Base-by-base conservation (phyloP, 2,329 filamentous ascomycete genomes). In the Aspergillus fructus region DNA sequence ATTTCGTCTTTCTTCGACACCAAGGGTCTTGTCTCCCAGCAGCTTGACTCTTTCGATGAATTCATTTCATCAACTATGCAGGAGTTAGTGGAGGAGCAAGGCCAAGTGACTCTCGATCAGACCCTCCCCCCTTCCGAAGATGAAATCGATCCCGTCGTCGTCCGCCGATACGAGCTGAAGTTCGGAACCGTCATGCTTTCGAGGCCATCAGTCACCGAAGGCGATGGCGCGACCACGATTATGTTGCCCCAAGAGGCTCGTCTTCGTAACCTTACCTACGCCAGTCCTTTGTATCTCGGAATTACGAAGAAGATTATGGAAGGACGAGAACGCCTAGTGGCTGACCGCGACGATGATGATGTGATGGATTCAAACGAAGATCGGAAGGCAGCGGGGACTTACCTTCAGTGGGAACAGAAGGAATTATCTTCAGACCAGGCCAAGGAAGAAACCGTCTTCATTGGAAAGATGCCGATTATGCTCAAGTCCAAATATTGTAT, bases 41-140 rank as follows among this genome's bases (percentile, higher is more conserved):
- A 99, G 80, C 88, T 97, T 62, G 93, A 97, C 74, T 99, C 96
- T 0, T 99, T 96, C 78, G 92, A 99, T 77, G 93, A 97, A 73
- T 99, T 99, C 70, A 93, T 94, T 56, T 88, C 89, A 59, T 92
- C 90, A 21, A 97, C 93, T 0, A 93, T 99, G 77, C 93, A 97
- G 71, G 91, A 96, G 68, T 86, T 99, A 59, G 89, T 99, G 59
- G 88, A 92, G 68, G 94, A 97, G 75, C 93, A 96, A 73, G 91
- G 90, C 41, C 86, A 89, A 64, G 88, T 97, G 60, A 92, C 90
- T n/a, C 85, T 99, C 63, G 94, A 99, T 71, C 91, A 97, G 74
- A 93, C 92, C 60, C 89, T 93, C 62, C 89, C 92, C 4, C 87
- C 89, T 33, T 84, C 85, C 58, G 83, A 86, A 55, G 86, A 91